Evolutionary conservation across 805 yeast genomes (phyloP).

Genomic region (Candida coleopterorum): DNA sequence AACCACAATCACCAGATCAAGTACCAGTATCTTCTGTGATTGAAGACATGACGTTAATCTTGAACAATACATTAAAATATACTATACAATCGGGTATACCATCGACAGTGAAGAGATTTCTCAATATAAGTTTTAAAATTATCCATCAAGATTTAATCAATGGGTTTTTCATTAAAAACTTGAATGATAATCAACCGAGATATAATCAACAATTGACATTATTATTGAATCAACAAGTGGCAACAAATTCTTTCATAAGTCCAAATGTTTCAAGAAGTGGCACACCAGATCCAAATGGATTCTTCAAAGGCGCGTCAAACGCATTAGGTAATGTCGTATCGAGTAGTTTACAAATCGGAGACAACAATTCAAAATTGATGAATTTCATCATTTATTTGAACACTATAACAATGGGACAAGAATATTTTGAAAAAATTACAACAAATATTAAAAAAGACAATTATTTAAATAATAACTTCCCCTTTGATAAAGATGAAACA

Average conservation of each 20-base stretch:
- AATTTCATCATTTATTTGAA: constrained; percentile 67
- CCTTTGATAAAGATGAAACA: constrained; percentile 34
- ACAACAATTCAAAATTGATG: constrained; percentile 44
- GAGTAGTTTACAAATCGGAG: constrained; percentile 22
- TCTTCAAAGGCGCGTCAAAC: constrained; percentile 41
- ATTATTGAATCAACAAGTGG: constrained; percentile 8
- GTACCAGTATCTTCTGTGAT: constrained; percentile 77
- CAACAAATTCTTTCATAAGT: constrained; percentile 8
- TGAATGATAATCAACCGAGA: constrained; percentile 38
- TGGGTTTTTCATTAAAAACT: constrained; percentile 35
- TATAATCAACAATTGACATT: constrained; percentile 30
- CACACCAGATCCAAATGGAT: constrained; percentile 35
- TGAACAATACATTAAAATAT: constrained; percentile 63
- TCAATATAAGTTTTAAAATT: constrained; percentile 52
- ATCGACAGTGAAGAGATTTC: constrained; percentile 48
- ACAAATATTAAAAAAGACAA: constrained; percentile 31
- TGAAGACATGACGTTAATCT: constrained; percentile 75
- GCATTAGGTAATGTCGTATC: constrained; percentile 42
- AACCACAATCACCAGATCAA: constrained; percentile 41
- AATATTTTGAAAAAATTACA: constrained; percentile 52
- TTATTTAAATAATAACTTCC: constrained; percentile 22
- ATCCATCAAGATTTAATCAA: constrained; percentile 61
- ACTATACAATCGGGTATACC: constrained; percentile 69
- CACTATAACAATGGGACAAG: constrained; percentile 60
- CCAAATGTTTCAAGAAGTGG: constrained; percentile 21